Base-by-base conservation (phyloP, 2,329 filamentous ascomycete genomes). In the Fusarium udum region DNA sequence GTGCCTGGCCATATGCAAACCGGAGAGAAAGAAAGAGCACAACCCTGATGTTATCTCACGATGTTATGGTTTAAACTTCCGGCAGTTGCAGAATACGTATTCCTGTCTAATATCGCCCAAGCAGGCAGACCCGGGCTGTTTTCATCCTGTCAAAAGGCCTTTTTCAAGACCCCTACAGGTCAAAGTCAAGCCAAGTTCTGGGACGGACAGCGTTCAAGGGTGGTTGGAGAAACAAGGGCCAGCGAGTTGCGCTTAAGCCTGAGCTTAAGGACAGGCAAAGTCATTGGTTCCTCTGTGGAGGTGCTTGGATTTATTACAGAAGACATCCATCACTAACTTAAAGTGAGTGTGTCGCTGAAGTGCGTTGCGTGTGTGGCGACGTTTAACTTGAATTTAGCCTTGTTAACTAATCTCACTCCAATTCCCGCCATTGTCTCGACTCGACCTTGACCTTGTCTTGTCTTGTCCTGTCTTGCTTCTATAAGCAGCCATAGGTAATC, bases 181-280 rank as follows among this genome's bases (percentile, higher is more conserved):
- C 51, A 31, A 40, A 40, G 51, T 14, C 28, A 43, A 34, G 24
- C 40, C 48, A 26, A 57, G 58, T 52, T 36, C 53, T 53, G 49
- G 51, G 46, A 60, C 61, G 51, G 59, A 60, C 65, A 61, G 62
- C 49, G 67, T 73, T 73, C 66, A 61, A 62, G 71, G 70, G 65
- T 73, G 65, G 70, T 58, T 70, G 69, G 59, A 63, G 39, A 66
- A 49, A 70, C 69, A 69, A 43, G 61, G 69, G 56, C 64, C 40
- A 67, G 48, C 64, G 40, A 67, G 51, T 46, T 68, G 62, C 46
- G 60, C 71, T 73, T 71, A 51, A 63, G 70, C 70, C 66, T 73
- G 71, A 51, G 63, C 64, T 72, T 71, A 51, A 55, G 52, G 51
- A 32, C 57, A 57, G 49, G 59, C 39, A 56, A 56, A 55, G 20